Evolutionary conservation across 1,284 basidiomycete species (phyloP).

Genomic region (Gomphus bonarii): DNA sequence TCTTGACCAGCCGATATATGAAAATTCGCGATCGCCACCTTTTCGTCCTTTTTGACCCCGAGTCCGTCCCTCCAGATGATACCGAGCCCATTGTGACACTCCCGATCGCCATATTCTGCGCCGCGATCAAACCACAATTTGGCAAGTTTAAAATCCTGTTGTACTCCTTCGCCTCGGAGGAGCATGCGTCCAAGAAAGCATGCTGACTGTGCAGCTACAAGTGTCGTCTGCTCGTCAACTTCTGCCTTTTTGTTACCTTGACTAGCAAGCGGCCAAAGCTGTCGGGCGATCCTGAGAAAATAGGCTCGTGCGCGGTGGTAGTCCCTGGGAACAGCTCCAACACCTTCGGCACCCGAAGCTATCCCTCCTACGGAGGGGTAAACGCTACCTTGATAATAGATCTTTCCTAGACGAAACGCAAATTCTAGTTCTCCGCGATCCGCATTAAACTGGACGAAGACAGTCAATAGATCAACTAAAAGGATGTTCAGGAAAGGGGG

Average conservation of each 20-base stretch:
- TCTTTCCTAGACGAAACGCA: conserved; percentile 79
- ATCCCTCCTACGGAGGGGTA: conserved; percentile 67
- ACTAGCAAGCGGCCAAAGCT: conserved; percentile 75
- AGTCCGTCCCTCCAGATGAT: conserved; percentile 89
- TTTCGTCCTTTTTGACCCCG: conserved; percentile 49
- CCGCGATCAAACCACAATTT: conserved; percentile 94
- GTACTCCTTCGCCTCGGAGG: conserved; percentile 86
- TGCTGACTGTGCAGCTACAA: conserved; percentile 69
- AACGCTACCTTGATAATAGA: conserved; percentile 90
- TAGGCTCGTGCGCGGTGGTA: conserved; percentile 69
- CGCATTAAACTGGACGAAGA: conserved; percentile 65
- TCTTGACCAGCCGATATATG: conserved; percentile 75
- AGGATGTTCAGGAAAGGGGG: neutral
- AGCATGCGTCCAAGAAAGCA: conserved; percentile 90
- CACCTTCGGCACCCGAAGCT: conserved; percentile 79
- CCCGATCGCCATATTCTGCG: conserved; percentile 70
- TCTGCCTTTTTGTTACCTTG: conserved; percentile 28
- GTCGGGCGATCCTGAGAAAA: conserved; percentile 71
- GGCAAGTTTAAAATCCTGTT: conserved; percentile 65
- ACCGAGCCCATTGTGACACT: conserved; percentile 83
- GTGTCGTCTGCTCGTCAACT: conserved; percentile 46
- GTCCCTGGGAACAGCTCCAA: conserved; percentile 70
- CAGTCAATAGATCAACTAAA: neutral
- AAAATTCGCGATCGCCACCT: conserved; percentile 64
- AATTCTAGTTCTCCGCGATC: conserved; percentile 81